Evolutionary conservation across 768 basidiomycete genomes (phyloP), one percentile per base, ranked within the genome.

Genomic region (Boletus rubropictus): DNA sequence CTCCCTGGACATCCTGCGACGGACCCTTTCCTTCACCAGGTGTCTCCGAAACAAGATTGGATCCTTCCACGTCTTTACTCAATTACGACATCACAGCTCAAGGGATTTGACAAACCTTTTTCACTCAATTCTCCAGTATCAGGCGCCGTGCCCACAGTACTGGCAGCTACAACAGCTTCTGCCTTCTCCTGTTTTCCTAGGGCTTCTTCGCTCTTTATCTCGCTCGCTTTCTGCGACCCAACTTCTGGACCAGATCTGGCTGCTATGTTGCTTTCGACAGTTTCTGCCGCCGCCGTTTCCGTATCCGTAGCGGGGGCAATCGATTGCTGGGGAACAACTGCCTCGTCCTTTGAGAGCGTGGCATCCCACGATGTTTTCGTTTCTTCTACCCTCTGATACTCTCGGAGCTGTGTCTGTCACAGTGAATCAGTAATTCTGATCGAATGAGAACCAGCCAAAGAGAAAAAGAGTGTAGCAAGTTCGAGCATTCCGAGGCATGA

Each of bases 61-160:
- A 8, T 28, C 21, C 39, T 31, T 41, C 31, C 0, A 14, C 17
- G 2, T 22, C 35, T 31, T 48, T 37, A 28, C 36, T 47, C 28
- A 48, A 28, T 24, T 1, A 35, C 27, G 11, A 39, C 3, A 4
- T 25, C 28, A 35, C 22, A 36, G 4, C 5, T 15, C 5, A 41
- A 43, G 39, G 2, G 25, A 37, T 31, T 25, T 15, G n/a, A 42
- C 55, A 18, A 18, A 61, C 61, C 7, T 38, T 53, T 40, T 31
- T 51, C 46, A 7, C n/a, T 34, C 11, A n/a, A 6, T n/a, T 28
- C 48, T 21, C 39, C 22, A 1, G 28, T 15, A 9, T 31, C 34
- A 27, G 37, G n/a, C 20, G 25, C 22, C 12, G 20, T 22, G 24
- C 43, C 49, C 5, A 12, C 10, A 4, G 5, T 27, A 8, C 22